Evolutionary conservation across 352 stramenopile genomes (phyloP), one percentile per base, ranked within the genome.

Genomic region (Pythium rhizo-oryzae): DNA sequence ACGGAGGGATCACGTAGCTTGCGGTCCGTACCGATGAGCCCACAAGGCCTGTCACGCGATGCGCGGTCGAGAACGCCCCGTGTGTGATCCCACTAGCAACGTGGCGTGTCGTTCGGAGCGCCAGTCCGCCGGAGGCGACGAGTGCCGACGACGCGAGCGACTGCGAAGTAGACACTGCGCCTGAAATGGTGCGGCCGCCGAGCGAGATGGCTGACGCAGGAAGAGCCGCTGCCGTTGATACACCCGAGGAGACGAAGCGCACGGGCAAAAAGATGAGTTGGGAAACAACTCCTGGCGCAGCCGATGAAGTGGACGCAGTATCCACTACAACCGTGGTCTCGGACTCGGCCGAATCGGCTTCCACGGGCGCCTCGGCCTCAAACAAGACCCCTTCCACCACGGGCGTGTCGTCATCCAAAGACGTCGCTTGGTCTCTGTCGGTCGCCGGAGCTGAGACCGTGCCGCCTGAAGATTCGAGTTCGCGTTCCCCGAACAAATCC

Each of bases 181-280:
- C 80, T 4, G 70, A 82, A 13, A 93, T 74, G 64, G 84, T 92
- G 16, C 71, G 62, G 9, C 85, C 83, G 63, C 85, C 85, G 58
- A 87, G 90, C 0, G 70, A 76, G 24, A 75, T 75, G 9, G 87
- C 72, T 15, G 61, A 78, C 1, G 74, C 77, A 2, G 85, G 85
- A 46, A 92, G 75, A 8, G 82, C 66, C 8, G 76, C 81, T 0
- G 82, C 85, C 0, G 81, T 87, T 4, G 81, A 88, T 3, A 93
- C 78, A 23, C 81, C 70, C 8, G 74, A 84, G 8, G 85, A 80
- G 2, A 90, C 78, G 8, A 91, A 49, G 7, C 84, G 72, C n/a
- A 89, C 78, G 0, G 84, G 84, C 1, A 91, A 52, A 51, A 82
- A 87, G 23, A 93, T 71, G 62, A 92, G 69, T 46, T 90, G 77